Base-by-base conservation (phyloP, 2,329 filamentous ascomycete genomes). In the Colletotrichum cordylinicola region DNA sequence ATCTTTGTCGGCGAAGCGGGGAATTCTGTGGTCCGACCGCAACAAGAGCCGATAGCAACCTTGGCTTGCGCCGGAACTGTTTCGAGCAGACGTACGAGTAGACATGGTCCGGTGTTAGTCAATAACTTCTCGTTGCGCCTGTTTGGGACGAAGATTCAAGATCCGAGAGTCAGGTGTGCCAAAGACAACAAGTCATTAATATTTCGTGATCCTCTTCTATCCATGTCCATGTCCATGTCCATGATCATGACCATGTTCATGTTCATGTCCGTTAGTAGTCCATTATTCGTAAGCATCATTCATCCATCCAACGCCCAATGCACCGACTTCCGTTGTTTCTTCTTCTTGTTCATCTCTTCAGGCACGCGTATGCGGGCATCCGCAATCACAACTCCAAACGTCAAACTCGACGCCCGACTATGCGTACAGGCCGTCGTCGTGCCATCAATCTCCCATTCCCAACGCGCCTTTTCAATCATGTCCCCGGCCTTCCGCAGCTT, bases 401-500 rank as follows among this genome's bases (percentile, higher is more conserved):
- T 56, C 58, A 75, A 9, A n/a, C 60, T 75, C 37, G 74, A 76
- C 33, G 71, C 65, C 13, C 71, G 66, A 9, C 66, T 56, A 37
- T 52, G 71, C 6, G 21, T 43, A 37, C 66, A 62, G 27, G 56
- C 52, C 21, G 79, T 79, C 8, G 81, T 79, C 21, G 81, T 31
- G 37, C 78, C 74, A 62, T 58, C 74, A n/a, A 75, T 67, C 48
- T 75, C 75, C 81, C 81, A 82, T 73, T 83, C 81, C 82, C 82
- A 82, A 27, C 84, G 78, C 10, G 80, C 78, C 78, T 77, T 78
- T 79, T 86, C 84, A 2, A 86, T 79, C 10, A 82, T 64, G 61
- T 85, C 82, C 4, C 82, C 81, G 5, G 81, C 81, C 56, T 78
- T 80, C 6, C 79, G 78, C 31, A 86, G 73, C 67, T 81, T 79